Evolutionary conservation across 768 basidiomycete genomes (phyloP).

Genomic region (Gelatoporia subvermispora): DNA sequence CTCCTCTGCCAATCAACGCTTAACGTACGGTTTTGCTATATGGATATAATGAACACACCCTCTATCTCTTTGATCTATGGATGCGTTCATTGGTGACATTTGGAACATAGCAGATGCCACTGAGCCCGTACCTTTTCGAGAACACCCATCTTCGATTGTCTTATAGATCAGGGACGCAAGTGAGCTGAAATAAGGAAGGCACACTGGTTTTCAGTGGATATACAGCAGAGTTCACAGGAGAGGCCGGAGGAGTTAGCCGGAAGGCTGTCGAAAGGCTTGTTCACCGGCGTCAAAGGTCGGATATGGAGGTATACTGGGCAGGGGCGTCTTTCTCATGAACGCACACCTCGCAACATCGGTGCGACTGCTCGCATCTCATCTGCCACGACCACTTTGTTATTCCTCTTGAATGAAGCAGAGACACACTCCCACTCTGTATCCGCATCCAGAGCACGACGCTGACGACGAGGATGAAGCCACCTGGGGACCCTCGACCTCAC

Average conservation of each 20-base stretch:
- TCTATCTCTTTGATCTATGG: conserved; percentile 90
- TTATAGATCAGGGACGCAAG: background rate
- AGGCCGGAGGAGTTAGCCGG: no score
- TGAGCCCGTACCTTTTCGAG: conserved; percentile 83
- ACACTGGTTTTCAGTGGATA: background rate
- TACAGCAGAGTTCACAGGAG: background rate
- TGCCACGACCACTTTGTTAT: background rate
- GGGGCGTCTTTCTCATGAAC: no score
- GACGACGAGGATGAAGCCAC: conserved; percentile 47
- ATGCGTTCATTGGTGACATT: background rate
- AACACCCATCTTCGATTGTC: conserved; percentile 76
- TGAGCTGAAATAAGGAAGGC: no score
- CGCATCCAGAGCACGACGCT: conserved; percentile 54
- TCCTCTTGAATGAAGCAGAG: conserved; percentile 33
- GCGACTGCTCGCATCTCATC: no score
- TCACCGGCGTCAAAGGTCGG: no score
- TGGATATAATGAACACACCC: conserved; percentile 47
- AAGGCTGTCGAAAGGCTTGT: no score
- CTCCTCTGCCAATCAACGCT: conserved; percentile 58
- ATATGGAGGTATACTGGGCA: no score
- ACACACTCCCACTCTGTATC: conserved; percentile 65
- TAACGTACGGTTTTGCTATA: background rate
- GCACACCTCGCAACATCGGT: no score
- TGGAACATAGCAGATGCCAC: background rate
- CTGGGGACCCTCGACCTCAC: conserved; percentile 28